These are phyloP conservation scores for Gypsophila paniculata DNA, from an alignment of 179 eudicot species.

Conservation along the genomic window DNA sequence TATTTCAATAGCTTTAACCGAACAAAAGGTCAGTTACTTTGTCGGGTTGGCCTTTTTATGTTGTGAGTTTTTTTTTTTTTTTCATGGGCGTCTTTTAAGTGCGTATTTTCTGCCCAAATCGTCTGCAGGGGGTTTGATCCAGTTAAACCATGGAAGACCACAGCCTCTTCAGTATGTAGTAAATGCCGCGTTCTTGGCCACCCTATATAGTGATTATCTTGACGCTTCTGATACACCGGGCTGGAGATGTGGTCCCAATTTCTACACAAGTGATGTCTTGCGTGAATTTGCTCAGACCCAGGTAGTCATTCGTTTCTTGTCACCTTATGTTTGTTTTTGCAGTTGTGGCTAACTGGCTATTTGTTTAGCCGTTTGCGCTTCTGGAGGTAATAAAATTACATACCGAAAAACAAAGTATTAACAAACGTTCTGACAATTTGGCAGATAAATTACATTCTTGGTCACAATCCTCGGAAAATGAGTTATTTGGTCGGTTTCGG, in stretches of 20 bases:
- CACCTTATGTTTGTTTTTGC: not conserved
- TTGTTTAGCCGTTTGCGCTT: too few relatives aligned
- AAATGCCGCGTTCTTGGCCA: conserved; percentile 92
- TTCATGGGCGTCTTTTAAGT: conserved; percentile 1
- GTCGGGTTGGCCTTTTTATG: not conserved
- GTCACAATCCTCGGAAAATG: conserved; percentile 84
- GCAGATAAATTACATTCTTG: conserved; percentile 85
- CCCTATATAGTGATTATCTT: conserved; percentile 78
- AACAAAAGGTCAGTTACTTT: conserved; percentile 52
- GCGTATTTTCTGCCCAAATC: conserved; percentile 2
- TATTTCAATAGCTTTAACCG: conserved; percentile 75
- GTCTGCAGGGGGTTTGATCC: conserved; percentile 85
- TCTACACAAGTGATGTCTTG: conserved; percentile 56
- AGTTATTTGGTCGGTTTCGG: conserved; percentile 85
- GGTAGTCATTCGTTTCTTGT: conserved; percentile 34
- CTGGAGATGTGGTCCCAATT: conserved; percentile 93
- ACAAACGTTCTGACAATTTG: not conserved
- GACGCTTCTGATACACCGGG: conserved; percentile 94
- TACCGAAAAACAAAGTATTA: too few relatives aligned
- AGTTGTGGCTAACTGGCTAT: not conserved
- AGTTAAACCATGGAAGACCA: conserved; percentile 86
- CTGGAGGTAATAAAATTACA: not conserved
- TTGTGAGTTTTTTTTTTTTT: not conserved
- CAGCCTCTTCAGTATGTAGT: conserved; percentile 95
- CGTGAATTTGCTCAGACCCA: conserved; percentile 81